Conservation (phyloP, 495 filamentous ascomycete genomes). For the Daldinia concentrica region DNA sequence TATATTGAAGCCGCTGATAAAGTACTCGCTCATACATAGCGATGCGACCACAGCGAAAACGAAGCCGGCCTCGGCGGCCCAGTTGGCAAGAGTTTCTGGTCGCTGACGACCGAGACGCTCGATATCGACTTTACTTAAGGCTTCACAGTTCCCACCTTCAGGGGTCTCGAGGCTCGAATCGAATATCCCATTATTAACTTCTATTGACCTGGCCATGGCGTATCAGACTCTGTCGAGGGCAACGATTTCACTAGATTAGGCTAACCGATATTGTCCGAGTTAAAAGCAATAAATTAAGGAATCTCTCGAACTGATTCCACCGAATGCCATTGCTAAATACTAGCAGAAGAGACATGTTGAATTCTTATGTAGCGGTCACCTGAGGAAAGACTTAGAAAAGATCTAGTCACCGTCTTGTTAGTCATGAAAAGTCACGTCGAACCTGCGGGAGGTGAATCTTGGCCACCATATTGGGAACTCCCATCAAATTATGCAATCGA, state of each 20-base stretch:
- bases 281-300: neutral
- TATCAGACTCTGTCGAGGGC: neutral
- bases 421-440: neutral
- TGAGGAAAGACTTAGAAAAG: neutral
- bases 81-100: constrained; percentile 69
- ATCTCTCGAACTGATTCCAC: neutral
- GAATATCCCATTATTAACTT: constrained; percentile 13
- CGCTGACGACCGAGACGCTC: constrained; percentile 76
- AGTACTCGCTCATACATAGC: constrained; percentile 81
- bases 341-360: neutral
- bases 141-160: constrained; percentile 25
- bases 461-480: constrained; percentile 30
- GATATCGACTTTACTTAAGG: constrained; percentile 51
- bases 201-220: constrained; percentile 26
- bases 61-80: constrained; percentile 73
- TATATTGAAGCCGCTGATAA: constrained; percentile 87
- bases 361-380: constrained; percentile 14
- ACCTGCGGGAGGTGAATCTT: constrained; percentile 37
- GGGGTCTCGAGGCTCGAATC: constrained; percentile 8
- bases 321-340: neutral
- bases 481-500: constrained; percentile 25
- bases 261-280: neutral
- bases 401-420: constrained; percentile 5
- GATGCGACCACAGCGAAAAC: constrained; percentile 77
- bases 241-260: neutral